Conservation (phyloP, 2,329 filamentous ascomycete genomes). For the Fonsecaea monophora region DNA sequence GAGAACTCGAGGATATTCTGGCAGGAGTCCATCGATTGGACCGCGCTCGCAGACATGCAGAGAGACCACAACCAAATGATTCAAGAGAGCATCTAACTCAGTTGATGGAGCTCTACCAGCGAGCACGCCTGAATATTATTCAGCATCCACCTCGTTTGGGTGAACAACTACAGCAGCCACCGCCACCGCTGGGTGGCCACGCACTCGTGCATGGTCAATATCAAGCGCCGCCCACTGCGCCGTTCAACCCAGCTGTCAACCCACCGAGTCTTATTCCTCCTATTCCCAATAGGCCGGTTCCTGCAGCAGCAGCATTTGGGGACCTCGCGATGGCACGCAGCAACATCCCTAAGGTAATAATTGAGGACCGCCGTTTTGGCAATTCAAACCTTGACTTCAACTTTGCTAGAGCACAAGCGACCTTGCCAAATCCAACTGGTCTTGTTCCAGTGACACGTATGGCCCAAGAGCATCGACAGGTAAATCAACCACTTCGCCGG, state of each 20-base stretch:
- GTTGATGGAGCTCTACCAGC: not conserved
- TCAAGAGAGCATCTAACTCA: constrained; percentile 1
- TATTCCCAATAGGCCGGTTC: not conserved
- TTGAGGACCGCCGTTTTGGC: not conserved
- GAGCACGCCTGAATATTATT: not conserved
- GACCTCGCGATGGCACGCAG: not conserved
- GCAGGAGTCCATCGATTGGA: not conserved
- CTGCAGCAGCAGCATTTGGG: not conserved
- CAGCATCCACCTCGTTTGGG: not conserved
- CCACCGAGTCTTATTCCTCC: not conserved
- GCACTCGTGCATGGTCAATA: not conserved
- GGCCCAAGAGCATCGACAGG: not conserved
- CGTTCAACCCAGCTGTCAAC: not conserved
- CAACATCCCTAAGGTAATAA: not conserved
- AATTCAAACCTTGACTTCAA: not conserved
- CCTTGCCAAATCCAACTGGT: not conserved
- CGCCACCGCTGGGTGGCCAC: not conserved
- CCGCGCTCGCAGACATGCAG: not conserved
- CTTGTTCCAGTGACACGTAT: not conserved
- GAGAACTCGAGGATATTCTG: constrained; percentile 11
- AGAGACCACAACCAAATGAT: not conserved
- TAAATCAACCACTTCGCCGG: not conserved
- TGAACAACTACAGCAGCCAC: not conserved
- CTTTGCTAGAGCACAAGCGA: not conserved
- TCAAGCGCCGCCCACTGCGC: not conserved